Evolutionary conservation across 805 yeast species (phyloP), one percentile per base, ranked within the genome.

Genomic region (Starmera caribaea): DNA sequence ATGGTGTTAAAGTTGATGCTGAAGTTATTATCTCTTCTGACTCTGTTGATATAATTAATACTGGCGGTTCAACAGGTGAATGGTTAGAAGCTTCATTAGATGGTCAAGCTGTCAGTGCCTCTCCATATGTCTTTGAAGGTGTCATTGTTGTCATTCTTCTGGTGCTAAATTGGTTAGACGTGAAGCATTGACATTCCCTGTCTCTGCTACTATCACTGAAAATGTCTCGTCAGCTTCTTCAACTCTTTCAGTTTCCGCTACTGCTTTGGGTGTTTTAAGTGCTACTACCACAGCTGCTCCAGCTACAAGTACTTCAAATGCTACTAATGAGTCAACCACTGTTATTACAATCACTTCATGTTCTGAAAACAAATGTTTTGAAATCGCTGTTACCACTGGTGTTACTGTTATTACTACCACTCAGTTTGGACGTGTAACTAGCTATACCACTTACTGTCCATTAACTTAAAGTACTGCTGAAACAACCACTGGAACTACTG

Each of bases 361-460:
- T 40, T 33, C 45, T 15, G 38, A 42, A 15, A 32, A 48, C 33
- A 40, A 16, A 8, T 55, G 59, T 43, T n/a, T 45, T 32, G 35
- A 37, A 28, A 34, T 47, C 27, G 43, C 54, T 30, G 41, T 46
- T 28, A 53, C 58, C 30, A 54, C 58, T 24, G 56, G 54, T 38
- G 49, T 49, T 34, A 42, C 58, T 6, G 44, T 43, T 37, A 42
- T 41, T 10, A 39, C 44, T 11, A 14, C 11, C 3, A 21, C 28
- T 3, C 17, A 36, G 9, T 38, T 40, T 5, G 26, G 29, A 12
- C 34, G 30, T 17, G 41, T 34, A 6, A 35, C 32, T 12, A 8
- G 6, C 10, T 29, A 29, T 26, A 44, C 47, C 26, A 44, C 47
- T 11, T 42, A 42, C 30, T 44, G 45, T 28, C 45, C 47, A 36